Evolutionary conservation across 2,329 filamentous ascomycete genomes (phyloP).

Genomic region (Metarhizium robertsii): DNA sequence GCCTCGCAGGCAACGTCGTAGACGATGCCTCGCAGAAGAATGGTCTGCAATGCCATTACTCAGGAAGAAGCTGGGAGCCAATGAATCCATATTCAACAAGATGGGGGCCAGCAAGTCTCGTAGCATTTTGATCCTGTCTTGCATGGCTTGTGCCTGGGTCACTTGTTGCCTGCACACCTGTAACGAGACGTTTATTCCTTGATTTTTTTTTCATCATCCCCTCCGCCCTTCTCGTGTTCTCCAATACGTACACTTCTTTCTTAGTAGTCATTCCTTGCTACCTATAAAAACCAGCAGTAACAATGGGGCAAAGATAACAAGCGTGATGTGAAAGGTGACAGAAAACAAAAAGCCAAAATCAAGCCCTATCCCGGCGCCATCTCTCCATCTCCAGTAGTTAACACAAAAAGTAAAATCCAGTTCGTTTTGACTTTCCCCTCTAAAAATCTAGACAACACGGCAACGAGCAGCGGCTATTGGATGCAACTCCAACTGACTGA

Average conservation of each 20-base stretch:
- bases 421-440: neutral
- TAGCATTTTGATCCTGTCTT: neutral
- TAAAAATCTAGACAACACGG: neutral
- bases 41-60: conserved; percentile 1
- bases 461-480: neutral
- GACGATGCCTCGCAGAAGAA: conserved; percentile 9
- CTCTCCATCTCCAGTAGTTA: neutral
- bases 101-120: neutral
- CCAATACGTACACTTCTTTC: neutral
- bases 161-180: neutral
- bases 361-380: neutral
- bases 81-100: neutral
- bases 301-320: neutral
- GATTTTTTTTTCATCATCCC: neutral
- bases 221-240: neutral
- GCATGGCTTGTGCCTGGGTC: neutral
- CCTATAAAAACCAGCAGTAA: neutral
- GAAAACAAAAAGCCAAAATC: neutral
- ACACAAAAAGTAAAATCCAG: neutral
- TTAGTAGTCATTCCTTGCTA: neutral
- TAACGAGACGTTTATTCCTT: neutral
- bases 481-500: neutral
- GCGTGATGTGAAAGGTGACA: neutral
- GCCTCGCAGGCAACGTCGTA: conserved; percentile 1
- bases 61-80: neutral